Conservation (phyloP, 495 filamentous ascomycete genomes). For the Annulohypoxylon moriforme region DNA sequence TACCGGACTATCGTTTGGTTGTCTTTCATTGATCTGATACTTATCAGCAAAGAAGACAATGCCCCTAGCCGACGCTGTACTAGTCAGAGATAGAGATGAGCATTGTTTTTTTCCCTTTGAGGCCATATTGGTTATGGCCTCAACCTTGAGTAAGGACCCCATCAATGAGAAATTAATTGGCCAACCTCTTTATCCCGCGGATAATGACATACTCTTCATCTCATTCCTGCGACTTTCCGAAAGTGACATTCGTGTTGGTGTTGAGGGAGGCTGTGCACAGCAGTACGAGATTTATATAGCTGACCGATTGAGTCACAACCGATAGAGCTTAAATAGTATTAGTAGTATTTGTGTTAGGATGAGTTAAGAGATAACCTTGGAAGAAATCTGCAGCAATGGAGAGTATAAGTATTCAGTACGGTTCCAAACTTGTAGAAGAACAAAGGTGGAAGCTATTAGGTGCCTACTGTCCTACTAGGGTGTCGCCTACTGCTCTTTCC, state of each 20-base stretch:
- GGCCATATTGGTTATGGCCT: no score
- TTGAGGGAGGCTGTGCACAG: neutral
- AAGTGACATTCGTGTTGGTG: neutral
- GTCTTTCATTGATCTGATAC: slow-evolving; percentile 3
- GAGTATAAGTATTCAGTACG: neutral
- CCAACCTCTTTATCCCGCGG: neutral
- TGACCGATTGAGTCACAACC: slow-evolving; percentile 37
- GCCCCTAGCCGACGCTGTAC: neutral
- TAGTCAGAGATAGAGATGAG: neutral
- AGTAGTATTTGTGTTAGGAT: neutral
- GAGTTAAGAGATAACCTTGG: neutral
- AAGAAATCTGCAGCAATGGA: neutral
- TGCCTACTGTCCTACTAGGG: no score
- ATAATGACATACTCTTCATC: neutral
- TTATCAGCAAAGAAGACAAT: slow-evolving; percentile 5
- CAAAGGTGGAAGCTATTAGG: no score
- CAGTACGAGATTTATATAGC: neutral
- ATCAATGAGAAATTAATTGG: no score
- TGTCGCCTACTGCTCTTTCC: neutral
- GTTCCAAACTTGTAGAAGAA: neutral
- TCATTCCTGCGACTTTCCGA: neutral
- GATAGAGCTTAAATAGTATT: neutral
- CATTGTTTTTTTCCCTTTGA: neutral
- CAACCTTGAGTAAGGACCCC: no score
- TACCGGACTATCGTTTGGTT: neutral